Conservation (phyloP, 306 rosid species). For the Pyrus pyrifolia region DNA sequence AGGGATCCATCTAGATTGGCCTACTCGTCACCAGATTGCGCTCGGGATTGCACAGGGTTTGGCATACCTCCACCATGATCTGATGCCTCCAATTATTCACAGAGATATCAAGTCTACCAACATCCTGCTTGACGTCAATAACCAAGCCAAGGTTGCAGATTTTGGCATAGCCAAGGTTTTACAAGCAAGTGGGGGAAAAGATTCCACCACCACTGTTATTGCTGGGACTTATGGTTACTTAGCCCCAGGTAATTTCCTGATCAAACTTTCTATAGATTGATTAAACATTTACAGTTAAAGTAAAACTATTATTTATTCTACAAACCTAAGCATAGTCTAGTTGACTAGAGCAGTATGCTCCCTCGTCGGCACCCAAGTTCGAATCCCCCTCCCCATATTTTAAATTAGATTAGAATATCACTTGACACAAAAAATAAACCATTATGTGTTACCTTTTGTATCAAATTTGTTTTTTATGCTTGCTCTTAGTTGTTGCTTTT, state of each 20-base stretch:
- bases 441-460: background rate
- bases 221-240: constrained; percentile 95
- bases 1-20: constrained; percentile 73
- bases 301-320: background rate
- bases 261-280: background rate
- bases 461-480: background rate
- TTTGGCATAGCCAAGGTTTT: constrained; percentile 96
- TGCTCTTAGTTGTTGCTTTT: background rate
- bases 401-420: background rate
- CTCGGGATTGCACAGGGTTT: constrained; percentile 83
- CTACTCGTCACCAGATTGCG: constrained; percentile 73
- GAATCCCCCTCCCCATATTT: background rate
- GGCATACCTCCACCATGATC: constrained; percentile 93
- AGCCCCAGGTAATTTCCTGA: constrained; percentile 68
- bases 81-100: constrained; percentile 71
- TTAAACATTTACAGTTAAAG: background rate
- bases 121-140: constrained; percentile 70
- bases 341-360: background rate
- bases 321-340: background rate
- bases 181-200: constrained; percentile 82
- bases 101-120: constrained; percentile 88
- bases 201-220: constrained; percentile 76
- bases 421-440: background rate
- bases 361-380: background rate
- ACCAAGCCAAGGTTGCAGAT: constrained; percentile 91